phyloP scores from a whole-genome alignment of 306 rosid genomes.

The Neltuma alba region DNA sequence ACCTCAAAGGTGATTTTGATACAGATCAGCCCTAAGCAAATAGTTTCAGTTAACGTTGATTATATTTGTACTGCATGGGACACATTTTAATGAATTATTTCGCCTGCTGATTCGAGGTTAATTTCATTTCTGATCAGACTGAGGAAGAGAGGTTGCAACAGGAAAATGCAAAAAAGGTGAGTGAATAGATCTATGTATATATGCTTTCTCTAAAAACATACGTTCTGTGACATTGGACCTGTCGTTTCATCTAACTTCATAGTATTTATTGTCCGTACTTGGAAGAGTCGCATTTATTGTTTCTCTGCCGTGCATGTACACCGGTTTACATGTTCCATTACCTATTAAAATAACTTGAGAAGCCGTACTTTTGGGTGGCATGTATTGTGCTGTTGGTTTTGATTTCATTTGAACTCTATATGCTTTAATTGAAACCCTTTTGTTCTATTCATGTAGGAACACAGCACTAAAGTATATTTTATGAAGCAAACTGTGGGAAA shows the following conservation, averaged over 20 bases:
- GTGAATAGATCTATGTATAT: constrained; percentile 28
- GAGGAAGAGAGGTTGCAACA: constrained; percentile 90
- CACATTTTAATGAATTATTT: neutral
- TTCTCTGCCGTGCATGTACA: neutral
- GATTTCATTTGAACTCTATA: neutral
- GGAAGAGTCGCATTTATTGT: neutral
- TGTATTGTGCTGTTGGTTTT: neutral
- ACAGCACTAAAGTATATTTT: constrained; percentile 52
- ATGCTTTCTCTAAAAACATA: neutral
- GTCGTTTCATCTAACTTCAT: constrained; percentile 16
- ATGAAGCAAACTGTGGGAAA: constrained; percentile 80
- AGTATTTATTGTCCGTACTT: constrained; percentile 8
- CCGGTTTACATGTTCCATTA: constrained; percentile 3
- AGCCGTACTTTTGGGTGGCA: constrained; percentile 18
- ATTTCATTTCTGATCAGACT: constrained; percentile 51
- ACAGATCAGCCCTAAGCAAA: neutral
- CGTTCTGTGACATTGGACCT: neutral
- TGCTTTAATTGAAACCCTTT: constrained; percentile 4
- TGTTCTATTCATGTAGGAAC: constrained; percentile 44
- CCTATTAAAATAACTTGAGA: constrained; percentile 1
- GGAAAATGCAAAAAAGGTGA: constrained; percentile 57
- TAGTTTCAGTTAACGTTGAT: neutral
- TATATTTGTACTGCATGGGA: neutral
- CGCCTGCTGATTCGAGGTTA: constrained; percentile 29
- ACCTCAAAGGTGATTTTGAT: constrained; percentile 62